A percentile compares a stretch with the other conserved stretches of the same genome.
These are phyloP conservation scores for Malassezia yamatoensis DNA, from an alignment of 1,284 basidiomycete genomes.

Conservation along the genomic window DNA sequence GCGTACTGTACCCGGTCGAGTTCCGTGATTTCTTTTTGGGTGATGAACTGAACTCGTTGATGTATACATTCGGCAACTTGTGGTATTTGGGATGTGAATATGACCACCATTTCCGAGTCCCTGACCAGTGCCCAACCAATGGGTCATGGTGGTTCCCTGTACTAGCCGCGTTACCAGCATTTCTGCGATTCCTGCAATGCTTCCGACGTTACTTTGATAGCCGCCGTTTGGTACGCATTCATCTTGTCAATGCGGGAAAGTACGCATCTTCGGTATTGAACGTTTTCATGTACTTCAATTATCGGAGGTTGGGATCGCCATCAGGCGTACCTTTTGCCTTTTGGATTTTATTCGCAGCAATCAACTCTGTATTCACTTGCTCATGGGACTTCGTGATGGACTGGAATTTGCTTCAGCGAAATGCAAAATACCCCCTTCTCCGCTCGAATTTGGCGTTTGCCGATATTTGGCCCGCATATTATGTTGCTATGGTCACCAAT, in stretches of 20 bases:
- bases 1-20: constrained; percentile 52
- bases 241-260: constrained; percentile 68
- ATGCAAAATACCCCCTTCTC: constrained; percentile 58
- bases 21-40: constrained; percentile 48
- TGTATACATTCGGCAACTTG: constrained; percentile 46
- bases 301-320: constrained; percentile 31
- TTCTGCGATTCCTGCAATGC: constrained; percentile 72
- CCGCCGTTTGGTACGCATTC: constrained; percentile 54
- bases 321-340: constrained; percentile 15
- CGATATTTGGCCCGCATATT: constrained; percentile 48
- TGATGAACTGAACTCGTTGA: constrained; percentile 47
- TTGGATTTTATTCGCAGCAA: constrained; percentile 55
- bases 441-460: constrained; percentile 57
- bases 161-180: constrained; percentile 58
- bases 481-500: constrained; percentile 56
- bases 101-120: constrained; percentile 34
- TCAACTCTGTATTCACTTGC: constrained; percentile 63
- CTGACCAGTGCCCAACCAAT: constrained; percentile 29
- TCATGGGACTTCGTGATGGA: constrained; percentile 62
- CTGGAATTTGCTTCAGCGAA: constrained; percentile 58
- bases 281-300: constrained; percentile 43
- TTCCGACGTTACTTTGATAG: constrained; percentile 75
- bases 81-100: constrained; percentile 64
- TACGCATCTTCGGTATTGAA: constrained; percentile 37
- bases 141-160: constrained; percentile 49